Evolutionary conservation across 495 filamentous ascomycete genomes (phyloP).

Genomic region (Podospora australis): DNA sequence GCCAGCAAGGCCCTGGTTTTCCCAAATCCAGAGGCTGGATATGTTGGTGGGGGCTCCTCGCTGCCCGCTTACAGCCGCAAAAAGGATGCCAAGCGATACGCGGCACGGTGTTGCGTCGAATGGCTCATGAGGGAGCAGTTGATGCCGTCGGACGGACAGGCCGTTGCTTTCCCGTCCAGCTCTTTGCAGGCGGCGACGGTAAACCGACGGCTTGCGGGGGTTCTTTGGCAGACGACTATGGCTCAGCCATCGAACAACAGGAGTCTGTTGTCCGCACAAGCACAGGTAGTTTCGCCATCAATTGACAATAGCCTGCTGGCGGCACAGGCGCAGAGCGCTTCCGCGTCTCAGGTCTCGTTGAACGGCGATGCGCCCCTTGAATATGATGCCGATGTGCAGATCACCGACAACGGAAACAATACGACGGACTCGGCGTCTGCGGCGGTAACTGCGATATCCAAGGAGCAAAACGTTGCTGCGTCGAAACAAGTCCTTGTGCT

Average conservation of each 20-base stretch:
- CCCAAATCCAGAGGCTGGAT: conserved; percentile 20
- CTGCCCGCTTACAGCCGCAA: conserved; percentile 29
- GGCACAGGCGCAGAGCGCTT: neutral
- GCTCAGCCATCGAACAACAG: neutral
- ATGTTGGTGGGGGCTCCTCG: too few species aligned
- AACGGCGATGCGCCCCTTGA: neutral
- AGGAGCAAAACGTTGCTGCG: neutral
- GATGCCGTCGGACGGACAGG: conserved; percentile 18
- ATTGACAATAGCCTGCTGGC: neutral
- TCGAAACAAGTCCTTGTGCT: neutral
- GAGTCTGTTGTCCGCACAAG: neutral
- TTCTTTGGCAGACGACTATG: neutral
- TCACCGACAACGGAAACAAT: too few species aligned
- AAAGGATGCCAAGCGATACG: conserved; percentile 41
- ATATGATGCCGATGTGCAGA: neutral
- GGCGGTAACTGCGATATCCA: neutral
- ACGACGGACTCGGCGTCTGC: neutral
- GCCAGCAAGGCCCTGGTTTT: conserved; percentile 19
- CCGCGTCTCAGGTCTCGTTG: neutral
- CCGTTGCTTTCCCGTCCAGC: conserved; percentile 9
- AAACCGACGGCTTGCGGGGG: neutral
- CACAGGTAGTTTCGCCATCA: neutral
- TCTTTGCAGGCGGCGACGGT: neutral
- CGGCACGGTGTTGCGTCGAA: conserved; percentile 35
- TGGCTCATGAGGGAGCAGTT: conserved; percentile 27